Evolutionary conservation across 164 flowering plant species (phyloP).

Genomic region (Aristolochia fimbriata): DNA sequence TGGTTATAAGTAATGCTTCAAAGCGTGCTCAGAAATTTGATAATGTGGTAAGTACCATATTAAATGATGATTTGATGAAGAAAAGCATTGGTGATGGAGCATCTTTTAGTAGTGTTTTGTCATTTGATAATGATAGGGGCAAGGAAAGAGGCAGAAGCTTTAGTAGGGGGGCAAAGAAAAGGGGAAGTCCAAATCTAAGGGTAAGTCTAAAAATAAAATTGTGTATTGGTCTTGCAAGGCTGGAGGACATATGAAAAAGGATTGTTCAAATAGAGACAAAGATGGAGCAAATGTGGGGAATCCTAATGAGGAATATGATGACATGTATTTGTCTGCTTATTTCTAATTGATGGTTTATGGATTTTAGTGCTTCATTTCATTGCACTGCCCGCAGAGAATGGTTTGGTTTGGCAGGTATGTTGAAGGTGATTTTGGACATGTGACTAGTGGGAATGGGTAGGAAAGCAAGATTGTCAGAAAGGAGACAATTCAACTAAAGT

Average conservation of each 20-base stretch:
- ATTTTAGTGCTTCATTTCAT: not conserved
- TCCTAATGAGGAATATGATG: not conserved
- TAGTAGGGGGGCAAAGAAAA: not conserved
- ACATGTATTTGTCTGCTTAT: not conserved
- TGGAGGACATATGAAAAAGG: no score
- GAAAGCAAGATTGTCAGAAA: not conserved
- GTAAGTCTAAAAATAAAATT: no score
- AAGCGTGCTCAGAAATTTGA: not conserved
- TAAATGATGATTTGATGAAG: not conserved
- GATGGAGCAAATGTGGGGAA: no score
- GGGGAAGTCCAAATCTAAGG: not conserved
- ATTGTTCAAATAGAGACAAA: no score
- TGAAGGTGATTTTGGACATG: no score
- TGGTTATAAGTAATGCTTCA: not conserved
- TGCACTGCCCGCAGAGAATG: not conserved
- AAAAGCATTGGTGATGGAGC: not conserved
- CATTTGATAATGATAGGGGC: not conserved
- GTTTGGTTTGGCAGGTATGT: no score
- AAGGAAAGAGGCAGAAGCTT: not conserved
- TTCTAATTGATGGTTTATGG: not conserved
- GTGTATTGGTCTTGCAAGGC: no score
- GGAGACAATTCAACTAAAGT: not conserved
- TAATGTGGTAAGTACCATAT: not conserved
- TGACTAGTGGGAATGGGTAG: not conserved
- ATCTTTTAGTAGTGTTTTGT: not conserved